These are phyloP conservation scores for Talaromyces borbonicus DNA, from an alignment of 495 filamentous ascomycete species.

Conservation along the genomic window DNA sequence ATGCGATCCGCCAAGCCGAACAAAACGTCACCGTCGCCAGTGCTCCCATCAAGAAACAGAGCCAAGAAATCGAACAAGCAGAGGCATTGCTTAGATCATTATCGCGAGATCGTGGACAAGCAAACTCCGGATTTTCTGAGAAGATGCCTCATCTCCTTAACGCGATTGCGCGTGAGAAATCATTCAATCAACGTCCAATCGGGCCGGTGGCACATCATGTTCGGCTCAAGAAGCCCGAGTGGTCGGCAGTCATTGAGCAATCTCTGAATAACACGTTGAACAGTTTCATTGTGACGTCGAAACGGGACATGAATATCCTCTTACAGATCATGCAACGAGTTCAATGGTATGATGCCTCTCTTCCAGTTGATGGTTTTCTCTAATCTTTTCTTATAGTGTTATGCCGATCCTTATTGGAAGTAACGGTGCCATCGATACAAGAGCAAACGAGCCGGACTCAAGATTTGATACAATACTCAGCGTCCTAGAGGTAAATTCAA, in stretches of 20 bases:
- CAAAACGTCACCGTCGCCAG: constrained; percentile 17
- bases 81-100: constrained; percentile 39
- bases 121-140: constrained; percentile 45
- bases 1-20: constrained; percentile 29
- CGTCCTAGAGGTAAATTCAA: constrained; percentile 49
- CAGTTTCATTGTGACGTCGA: constrained; percentile 72
- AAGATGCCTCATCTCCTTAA: constrained; percentile 54
- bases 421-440: constrained; percentile 47
- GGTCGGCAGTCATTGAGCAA: constrained; percentile 75
- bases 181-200: constrained; percentile 63
- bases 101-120: constrained; percentile 40
- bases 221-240: constrained; percentile 64
- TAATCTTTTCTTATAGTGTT: constrained; percentile 20
- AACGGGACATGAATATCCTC: constrained; percentile 56
- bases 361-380: constrained; percentile 12
- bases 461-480: constrained; percentile 67
- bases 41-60: constrained; percentile 20
- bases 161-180: constrained; percentile 53
- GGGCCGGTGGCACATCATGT: constrained; percentile 77
- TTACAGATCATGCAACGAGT: constrained; percentile 49
- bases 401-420: constrained; percentile 60
- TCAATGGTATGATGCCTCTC: constrained; percentile 33
- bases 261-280: constrained; percentile 53
- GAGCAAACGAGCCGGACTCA: constrained; percentile 59
- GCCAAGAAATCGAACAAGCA: constrained; percentile 29